Conservation (phyloP, 73 alveolate genomes). For the Paramecium octaurelia region DNA sequence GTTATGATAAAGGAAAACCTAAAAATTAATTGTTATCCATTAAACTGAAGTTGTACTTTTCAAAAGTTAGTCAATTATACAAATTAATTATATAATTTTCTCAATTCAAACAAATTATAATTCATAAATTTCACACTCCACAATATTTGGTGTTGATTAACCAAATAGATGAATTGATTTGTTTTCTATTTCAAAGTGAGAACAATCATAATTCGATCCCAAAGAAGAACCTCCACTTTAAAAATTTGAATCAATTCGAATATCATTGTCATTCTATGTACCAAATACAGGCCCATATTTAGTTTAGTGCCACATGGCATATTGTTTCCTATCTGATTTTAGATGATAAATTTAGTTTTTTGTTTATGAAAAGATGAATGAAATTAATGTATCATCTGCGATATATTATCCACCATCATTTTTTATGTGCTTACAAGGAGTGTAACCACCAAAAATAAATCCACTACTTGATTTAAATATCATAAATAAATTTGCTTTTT, state of each 20-base stretch:
- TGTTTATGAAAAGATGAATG: slow-evolving; percentile 64
- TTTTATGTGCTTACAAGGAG: background rate
- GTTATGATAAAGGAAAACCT: no score
- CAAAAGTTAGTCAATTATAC: no score
- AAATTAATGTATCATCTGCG: background rate
- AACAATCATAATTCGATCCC: background rate
- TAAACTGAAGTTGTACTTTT: no score
- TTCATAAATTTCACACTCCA: background rate
- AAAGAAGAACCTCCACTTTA: background rate
- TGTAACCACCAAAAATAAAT: background rate
- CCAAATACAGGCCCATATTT: slow-evolving; percentile 70
- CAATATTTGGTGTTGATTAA: background rate
- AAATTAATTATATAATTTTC: no score
- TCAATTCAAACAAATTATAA: background rate
- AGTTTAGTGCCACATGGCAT: slow-evolving; percentile 39
- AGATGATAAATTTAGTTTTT: slow-evolving; percentile 49
- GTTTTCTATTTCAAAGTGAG: background rate
- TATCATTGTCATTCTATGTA: background rate
- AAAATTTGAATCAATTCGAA: background rate
- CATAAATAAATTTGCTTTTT: background rate
- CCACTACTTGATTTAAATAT: background rate
- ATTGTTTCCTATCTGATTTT: background rate
- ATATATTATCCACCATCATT: background rate
- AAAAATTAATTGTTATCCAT: no score
- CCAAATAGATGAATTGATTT: background rate